Conservation (phyloP, 306 rosid species). For the Pueraria montana region DNA sequence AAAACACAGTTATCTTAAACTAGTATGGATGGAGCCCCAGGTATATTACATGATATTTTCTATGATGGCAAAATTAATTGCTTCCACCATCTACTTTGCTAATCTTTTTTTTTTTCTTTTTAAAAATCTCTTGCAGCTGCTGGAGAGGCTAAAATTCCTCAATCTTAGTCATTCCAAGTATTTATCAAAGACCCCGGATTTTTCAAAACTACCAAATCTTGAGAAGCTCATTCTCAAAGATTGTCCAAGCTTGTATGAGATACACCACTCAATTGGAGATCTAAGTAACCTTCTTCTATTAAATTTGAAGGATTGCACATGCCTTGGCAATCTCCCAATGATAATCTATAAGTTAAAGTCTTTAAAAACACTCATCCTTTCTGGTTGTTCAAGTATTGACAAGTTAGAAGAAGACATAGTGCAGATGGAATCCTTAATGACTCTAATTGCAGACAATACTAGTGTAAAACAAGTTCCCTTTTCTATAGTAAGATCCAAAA, state of each 20-base stretch:
- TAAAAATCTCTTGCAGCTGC: background rate
- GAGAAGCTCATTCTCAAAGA: constrained; percentile 35
- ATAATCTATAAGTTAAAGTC: constrained; percentile 39
- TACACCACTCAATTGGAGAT: constrained; percentile 50
- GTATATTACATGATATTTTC: background rate
- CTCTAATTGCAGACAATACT: constrained; percentile 51
- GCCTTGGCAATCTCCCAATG: constrained; percentile 27
- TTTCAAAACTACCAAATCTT: constrained; percentile 51
- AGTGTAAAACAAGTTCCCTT: constrained; percentile 45
- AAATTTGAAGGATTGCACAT: constrained; percentile 35
- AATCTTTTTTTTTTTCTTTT: background rate
- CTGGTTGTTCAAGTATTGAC: constrained; percentile 54
- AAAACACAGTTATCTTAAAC: background rate
- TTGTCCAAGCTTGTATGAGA: constrained; percentile 31
- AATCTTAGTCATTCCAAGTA: constrained; percentile 41
- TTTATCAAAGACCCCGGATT: constrained; percentile 45
- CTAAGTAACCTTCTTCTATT: background rate
- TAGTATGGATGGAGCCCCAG: constrained; percentile 13
- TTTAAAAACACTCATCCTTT: constrained; percentile 52
- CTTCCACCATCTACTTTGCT: background rate
- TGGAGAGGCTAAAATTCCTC: constrained; percentile 42
- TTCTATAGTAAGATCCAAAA: constrained; percentile 24
- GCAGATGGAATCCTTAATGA: constrained; percentile 55
- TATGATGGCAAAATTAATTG: background rate
- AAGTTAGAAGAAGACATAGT: constrained; percentile 52